phyloP scores from a whole-genome alignment of 352 stramenopile genomes.

The Pythium aphanidermatum region DNA sequence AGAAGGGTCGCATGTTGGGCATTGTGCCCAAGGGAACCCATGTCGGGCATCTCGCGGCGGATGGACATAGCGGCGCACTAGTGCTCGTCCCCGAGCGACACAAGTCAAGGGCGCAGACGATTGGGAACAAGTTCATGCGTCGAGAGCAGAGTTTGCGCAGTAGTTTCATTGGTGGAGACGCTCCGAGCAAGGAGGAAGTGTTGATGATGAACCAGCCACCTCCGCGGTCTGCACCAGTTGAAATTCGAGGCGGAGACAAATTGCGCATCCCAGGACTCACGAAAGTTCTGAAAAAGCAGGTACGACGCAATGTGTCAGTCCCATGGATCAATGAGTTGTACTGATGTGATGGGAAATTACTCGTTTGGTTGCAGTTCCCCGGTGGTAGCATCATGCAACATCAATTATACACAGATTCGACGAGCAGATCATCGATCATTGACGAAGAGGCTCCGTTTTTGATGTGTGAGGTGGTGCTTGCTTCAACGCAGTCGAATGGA shows the following conservation, averaged over 20 bases:
- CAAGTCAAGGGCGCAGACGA: background rate
- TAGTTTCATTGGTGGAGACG: too few species aligned
- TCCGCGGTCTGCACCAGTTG: constrained; percentile 2
- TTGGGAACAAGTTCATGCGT: constrained; percentile 4
- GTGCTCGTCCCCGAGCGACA: constrained; percentile 32
- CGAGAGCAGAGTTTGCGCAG: constrained; percentile 1
- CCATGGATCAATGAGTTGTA: too few species aligned
- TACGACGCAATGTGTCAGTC: too few species aligned
- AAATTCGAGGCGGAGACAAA: constrained; percentile 30
- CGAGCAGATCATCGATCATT: background rate
- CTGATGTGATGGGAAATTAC: too few species aligned
- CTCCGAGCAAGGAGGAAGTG: too few species aligned
- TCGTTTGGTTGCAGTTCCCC: constrained; percentile 17
- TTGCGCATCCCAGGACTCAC: constrained; percentile 26
- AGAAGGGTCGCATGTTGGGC: constrained; percentile 25
- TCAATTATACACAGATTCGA: constrained; percentile 14
- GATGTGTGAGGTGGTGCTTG: constrained; percentile 26
- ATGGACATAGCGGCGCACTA: constrained; percentile 25
- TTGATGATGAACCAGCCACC: background rate
- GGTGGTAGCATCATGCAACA: constrained; percentile 27
- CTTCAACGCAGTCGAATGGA: background rate
- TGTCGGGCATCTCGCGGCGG: constrained; percentile 24
- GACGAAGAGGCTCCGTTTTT: constrained; percentile 9
- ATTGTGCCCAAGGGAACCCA: constrained; percentile 21
- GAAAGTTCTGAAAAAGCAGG: constrained; percentile 18